Evolutionary conservation across 2,329 filamentous ascomycete genomes (phyloP), one percentile per base, ranked within the genome.

Genomic region (Phialemoniopsis sp.): DNA sequence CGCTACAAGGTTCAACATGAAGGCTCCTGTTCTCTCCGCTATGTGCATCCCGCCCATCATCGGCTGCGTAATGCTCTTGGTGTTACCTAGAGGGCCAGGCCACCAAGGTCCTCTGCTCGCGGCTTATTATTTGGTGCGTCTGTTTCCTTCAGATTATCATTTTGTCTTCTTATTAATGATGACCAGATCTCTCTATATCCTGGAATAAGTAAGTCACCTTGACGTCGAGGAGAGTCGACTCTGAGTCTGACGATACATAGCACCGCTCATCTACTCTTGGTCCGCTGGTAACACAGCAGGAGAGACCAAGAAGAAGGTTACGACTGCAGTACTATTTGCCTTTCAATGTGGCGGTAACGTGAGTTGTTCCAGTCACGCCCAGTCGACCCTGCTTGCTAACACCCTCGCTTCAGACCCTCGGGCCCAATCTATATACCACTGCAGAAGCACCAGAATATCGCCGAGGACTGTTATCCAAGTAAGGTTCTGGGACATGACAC

Each of bases 221-320:
- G n/a, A n/a, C n/a, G n/a, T n/a, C n/a, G n/a, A n/a, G n/a, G n/a
- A n/a, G n/a, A n/a, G n/a, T n/a, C n/a, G n/a, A n/a, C n/a, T n/a
- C n/a, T n/a, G n/a, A n/a, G n/a, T n/a, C n/a, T n/a, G n/a, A n/a
- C n/a, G n/a, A n/a, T n/a, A n/a, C 31, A 59, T 54, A 38, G 71
- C 80, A 4, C 80, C 78, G 0, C 58, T 82, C 21, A 74, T 82
- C 31, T 81, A 78, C 46, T 73, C 74, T 0, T 81, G 76, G 76
- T 76, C 73, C 2, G 67, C 73, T 3, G 75, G 78, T 44, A 82
- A 83, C 46, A 82, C 82, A 0, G 82, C 76, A 1, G 82, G 82
- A 2, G 80, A 86, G 51, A 86, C 82, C 0, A 87, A 87, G 60
- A 76, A 78, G 46, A 86, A 85, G 53, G 72, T 76, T n/a, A 82